phyloP scores from a whole-genome alignment of 345 rosid species.

The Acer negundo region DNA sequence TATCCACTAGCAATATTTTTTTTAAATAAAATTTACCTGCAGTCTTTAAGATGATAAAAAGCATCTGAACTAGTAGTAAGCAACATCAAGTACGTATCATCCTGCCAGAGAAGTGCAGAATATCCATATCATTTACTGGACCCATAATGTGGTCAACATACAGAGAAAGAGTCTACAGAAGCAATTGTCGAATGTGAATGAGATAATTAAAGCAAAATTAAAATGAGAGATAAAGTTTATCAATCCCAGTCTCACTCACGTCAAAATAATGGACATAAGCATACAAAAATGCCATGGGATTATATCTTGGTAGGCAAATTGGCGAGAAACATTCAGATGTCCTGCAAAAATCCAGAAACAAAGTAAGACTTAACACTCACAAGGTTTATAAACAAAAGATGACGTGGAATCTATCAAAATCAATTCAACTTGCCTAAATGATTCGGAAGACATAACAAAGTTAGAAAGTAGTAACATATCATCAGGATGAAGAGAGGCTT shows the following conservation, averaged over 20 bases:
- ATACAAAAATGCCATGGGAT: slow-evolving; percentile 90
- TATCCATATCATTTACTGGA: slow-evolving; percentile 17
- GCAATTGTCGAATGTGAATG: slow-evolving; percentile 9
- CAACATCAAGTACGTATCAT: slow-evolving; percentile 84
- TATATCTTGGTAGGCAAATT: slow-evolving; percentile 97
- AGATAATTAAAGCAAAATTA: not conserved
- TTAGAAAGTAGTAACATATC: slow-evolving; percentile 93
- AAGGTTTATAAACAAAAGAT: slow-evolving; percentile 5
- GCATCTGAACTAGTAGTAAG: slow-evolving; percentile 96
- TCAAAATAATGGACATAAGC: slow-evolving; percentile 94
- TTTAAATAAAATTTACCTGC: slow-evolving; percentile 56
- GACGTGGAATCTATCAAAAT: slow-evolving; percentile 7
- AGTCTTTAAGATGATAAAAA: slow-evolving; percentile 95
- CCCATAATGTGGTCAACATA: slow-evolving; percentile 10
- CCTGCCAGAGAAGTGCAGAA: slow-evolving; percentile 50
- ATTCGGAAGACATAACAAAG: slow-evolving; percentile 88
- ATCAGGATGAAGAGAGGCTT: slow-evolving; percentile 97
- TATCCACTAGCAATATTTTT: not conserved
- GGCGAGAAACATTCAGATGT: slow-evolving; percentile 98
- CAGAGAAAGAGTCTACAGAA: not conserved
- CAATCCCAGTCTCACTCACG: slow-evolving; percentile 56
- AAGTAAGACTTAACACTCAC: slow-evolving; percentile 11
- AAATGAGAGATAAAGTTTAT: not conserved
- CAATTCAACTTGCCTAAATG: slow-evolving; percentile 70
- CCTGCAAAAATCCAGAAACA: slow-evolving; percentile 52